These are phyloP conservation scores for sorghum (Sorghum bicolor) DNA, from an alignment of 176 grass and related monocot genomes.

Conservation along the genomic window Sorghum_bicolor_NCBIv3 NC_012875.2:50823501-50824000, in stretches of 20 bases:
- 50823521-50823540: background rate
- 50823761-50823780: constrained; percentile 53
- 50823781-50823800: constrained; percentile 40
- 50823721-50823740: constrained; percentile 74
- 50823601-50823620: background rate
- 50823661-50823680: constrained; percentile 90
- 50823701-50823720: constrained; percentile 74
- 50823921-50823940: background rate
- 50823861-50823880: constrained; percentile 31
- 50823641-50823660: constrained; percentile 73
- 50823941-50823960: background rate
- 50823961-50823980: background rate
- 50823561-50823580: constrained; percentile 38
- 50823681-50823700: constrained; percentile 73
- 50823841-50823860: constrained; percentile 24
- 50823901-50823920: constrained; percentile 54
- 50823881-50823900: constrained; percentile 70
- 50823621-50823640: constrained; percentile 5
- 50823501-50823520: constrained; percentile 28
- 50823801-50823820: background rate
- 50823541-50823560: constrained; percentile 8
- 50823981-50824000: constrained; percentile 49
- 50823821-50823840: constrained; percentile 14
- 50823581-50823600: constrained; percentile 26
- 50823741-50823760: constrained; percentile 59